These are phyloP conservation scores for Colletotrichum graminicola DNA, from an alignment of 2,329 filamentous ascomycete genomes.

Conservation along the genomic window DNA sequence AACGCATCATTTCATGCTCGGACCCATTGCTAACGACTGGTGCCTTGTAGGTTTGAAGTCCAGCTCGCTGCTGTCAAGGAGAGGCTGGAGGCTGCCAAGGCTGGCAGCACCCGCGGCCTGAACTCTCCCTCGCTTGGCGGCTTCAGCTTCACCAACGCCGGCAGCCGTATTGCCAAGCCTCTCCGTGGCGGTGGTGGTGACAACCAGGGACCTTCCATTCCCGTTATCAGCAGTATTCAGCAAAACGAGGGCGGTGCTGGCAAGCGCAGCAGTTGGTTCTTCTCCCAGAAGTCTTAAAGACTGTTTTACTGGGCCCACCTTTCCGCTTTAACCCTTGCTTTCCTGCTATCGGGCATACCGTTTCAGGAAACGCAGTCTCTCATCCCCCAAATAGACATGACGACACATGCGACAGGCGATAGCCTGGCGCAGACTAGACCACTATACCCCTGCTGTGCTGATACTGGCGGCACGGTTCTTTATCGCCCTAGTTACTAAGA, in stretches of 20 bases:
- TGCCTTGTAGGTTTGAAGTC: constrained; percentile 82
- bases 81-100: constrained; percentile 94
- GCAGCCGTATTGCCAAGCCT: constrained; percentile 77
- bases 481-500: background rate
- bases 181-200: constrained; percentile 72
- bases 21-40: constrained; percentile 28
- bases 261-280: constrained; percentile 83
- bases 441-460: constrained; percentile 35
- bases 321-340: background rate
- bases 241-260: constrained; percentile 67
- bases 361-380: constrained; percentile 7
- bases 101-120: constrained; percentile 88
- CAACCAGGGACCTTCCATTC: constrained; percentile 60
- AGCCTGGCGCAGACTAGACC: constrained; percentile 35
- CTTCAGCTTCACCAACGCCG: constrained; percentile 77
- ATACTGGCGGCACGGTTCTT: constrained; percentile 23
- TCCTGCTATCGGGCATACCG: background rate
- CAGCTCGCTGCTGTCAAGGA: constrained; percentile 98
- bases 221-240: constrained; percentile 69
- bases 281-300: constrained; percentile 68
- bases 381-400: constrained; percentile 18
- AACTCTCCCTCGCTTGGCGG: constrained; percentile 72
- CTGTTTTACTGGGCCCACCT: background rate
- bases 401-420: constrained; percentile 29
- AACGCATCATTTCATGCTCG: constrained; percentile 7